These are phyloP conservation scores for Lichtheimia ramosa DNA, from an alignment of 371 early-diverging fungal species.

Conservation along the genomic window DNA sequence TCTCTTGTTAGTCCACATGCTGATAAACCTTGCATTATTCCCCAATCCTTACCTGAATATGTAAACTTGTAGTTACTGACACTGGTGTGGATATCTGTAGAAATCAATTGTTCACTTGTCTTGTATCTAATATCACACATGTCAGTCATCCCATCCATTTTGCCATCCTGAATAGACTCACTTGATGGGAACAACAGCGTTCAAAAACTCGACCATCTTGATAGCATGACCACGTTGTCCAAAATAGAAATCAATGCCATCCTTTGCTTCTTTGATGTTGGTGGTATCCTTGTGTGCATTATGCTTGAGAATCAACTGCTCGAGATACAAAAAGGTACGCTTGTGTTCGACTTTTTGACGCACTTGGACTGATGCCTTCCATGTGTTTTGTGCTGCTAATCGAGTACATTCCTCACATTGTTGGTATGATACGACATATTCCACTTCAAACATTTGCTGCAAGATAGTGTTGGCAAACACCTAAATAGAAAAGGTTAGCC, in stretches of 20 bases:
- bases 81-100: slow-evolving; percentile 93
- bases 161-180: slow-evolving; percentile 30
- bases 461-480: slow-evolving; percentile 93
- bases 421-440: slow-evolving; percentile 89
- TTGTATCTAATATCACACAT: slow-evolving; percentile 58
- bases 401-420: slow-evolving; percentile 98
- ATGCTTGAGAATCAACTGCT: slow-evolving; percentile 98
- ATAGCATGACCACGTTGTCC: slow-evolving; percentile 89
- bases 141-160: neutral
- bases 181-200: slow-evolving; percentile 83
- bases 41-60: slow-evolving; percentile 34
- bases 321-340: slow-evolving; percentile 97
- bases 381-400: slow-evolving; percentile 98
- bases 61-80: slow-evolving; percentile 97
- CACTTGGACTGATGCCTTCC: slow-evolving; percentile 99
- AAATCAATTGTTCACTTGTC: slow-evolving; percentile 95
- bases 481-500: slow-evolving; percentile 20
- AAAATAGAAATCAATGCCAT: slow-evolving; percentile 99
- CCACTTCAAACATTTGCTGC: slow-evolving; percentile 96
- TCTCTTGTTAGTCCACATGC: neutral
- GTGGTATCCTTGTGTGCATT: slow-evolving; percentile 95
- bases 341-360: slow-evolving; percentile 98
- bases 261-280: slow-evolving; percentile 97
- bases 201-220: slow-evolving; percentile 96
- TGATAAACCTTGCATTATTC: too few relatives aligned